phyloP scores from a whole-genome alignment of 2,329 filamentous ascomycete species.

The Pestalotiopsis fici region DNA sequence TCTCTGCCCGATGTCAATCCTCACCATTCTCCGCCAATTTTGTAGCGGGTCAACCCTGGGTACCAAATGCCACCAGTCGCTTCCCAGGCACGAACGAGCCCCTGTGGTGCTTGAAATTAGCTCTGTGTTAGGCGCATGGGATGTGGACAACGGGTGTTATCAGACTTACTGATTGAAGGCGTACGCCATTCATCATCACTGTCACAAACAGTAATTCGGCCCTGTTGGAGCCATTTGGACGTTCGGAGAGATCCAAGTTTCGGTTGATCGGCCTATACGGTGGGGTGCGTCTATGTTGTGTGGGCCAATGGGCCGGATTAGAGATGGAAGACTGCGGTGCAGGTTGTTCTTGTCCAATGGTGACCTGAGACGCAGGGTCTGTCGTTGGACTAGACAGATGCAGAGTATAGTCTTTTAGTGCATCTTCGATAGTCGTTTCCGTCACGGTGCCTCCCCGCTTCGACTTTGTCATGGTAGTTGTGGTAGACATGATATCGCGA shows the following conservation, averaged over 20 bases:
- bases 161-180: conserved; percentile 22
- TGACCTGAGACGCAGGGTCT: background rate
- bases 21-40: too few relatives aligned
- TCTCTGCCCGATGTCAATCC: too few relatives aligned
- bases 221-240: conserved; percentile 22
- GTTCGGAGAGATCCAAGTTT: conserved; percentile 16
- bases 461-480: too few relatives aligned
- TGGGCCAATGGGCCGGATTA: conserved; percentile 24
- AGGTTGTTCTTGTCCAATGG: too few relatives aligned
- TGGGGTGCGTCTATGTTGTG: conserved; percentile 23
- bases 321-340: background rate
- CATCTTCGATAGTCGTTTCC: too few relatives aligned
- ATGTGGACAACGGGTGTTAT: background rate
- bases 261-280: conserved; percentile 25
- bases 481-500: too few relatives aligned
- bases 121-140: background rate
- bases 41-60: too few relatives aligned
- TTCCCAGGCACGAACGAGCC: background rate
- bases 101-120: background rate
- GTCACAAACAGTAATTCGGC: conserved; percentile 22
- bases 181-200: conserved; percentile 26
- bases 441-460: too few relatives aligned
- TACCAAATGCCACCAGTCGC: too few relatives aligned
- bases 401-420: too few relatives aligned
- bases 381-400: too few relatives aligned